A percentile compares a stretch with the other conserved stretches of the same genome.
phyloP scores from a whole-genome alignment of 768 basidiomycete species.

The Agrocybe praecox region DNA sequence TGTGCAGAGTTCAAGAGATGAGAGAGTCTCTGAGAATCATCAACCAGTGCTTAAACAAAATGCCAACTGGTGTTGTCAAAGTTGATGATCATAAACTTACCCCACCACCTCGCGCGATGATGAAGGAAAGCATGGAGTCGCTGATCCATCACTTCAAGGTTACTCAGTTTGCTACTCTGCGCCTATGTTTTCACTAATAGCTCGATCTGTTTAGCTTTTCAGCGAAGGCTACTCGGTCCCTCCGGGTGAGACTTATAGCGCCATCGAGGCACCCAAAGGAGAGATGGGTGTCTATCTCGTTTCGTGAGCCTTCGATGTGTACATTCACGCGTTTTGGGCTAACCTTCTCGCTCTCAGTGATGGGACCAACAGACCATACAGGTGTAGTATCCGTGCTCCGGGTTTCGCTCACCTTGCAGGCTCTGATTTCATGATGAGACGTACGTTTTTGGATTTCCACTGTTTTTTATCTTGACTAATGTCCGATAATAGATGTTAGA shows the following conservation, averaged over 20 bases:
- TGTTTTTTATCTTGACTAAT: slow-evolving; percentile 9
- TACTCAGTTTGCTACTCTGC: slow-evolving; percentile 1
- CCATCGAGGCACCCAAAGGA: slow-evolving; percentile 98
- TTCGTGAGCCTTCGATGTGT: slow-evolving; percentile 61
- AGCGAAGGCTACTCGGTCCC: slow-evolving; percentile 97
- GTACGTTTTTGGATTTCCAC: slow-evolving; percentile 44
- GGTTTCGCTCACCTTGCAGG: slow-evolving; percentile 96
- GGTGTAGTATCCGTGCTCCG: slow-evolving; percentile 96
- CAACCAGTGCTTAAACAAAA: slow-evolving; percentile 95
- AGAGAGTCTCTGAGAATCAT: slow-evolving; percentile 92
- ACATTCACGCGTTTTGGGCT: not conserved
- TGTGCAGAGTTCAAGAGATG: slow-evolving; percentile 98
- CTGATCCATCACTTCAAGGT: slow-evolving; percentile 99
- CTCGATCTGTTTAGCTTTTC: slow-evolving; percentile 62
- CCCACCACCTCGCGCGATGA: slow-evolving; percentile 92
- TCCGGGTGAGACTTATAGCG: slow-evolving; percentile 93
- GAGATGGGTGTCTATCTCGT: slow-evolving; percentile 99
- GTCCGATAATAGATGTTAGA: slow-evolving; percentile 42
- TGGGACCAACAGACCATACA: slow-evolving; percentile 93
- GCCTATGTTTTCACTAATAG: not conserved
- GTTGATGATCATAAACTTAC: slow-evolving; percentile 98
- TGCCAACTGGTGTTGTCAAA: slow-evolving; percentile 89
- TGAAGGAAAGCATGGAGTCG: slow-evolving; percentile 99
- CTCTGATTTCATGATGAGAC: slow-evolving; percentile 97
- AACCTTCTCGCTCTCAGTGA: slow-evolving; percentile 51